Evolutionary conservation across 257 asterid species (phyloP).

Genomic region (Nicotiana otophora): DNA sequence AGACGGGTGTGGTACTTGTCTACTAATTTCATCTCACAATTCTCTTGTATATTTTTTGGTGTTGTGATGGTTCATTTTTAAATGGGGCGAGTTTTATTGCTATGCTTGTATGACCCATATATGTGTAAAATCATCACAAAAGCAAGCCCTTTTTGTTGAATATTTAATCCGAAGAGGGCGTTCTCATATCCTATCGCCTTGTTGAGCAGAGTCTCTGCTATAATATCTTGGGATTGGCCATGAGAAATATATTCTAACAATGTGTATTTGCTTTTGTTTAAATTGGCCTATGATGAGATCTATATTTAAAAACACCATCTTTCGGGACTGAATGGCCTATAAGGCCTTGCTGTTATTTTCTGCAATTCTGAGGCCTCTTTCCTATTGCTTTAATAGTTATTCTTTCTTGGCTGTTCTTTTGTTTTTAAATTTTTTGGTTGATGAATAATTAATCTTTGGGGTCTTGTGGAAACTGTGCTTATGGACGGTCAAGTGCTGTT

Average conservation of each 20-base stretch:
- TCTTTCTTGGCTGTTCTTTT: background rate
- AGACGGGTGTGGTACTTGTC: conserved; percentile 19
- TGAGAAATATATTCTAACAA: conserved; percentile 39
- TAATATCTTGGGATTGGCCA: conserved; percentile 67
- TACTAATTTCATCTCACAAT: conserved; percentile 28
- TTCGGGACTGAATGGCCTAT: conserved; percentile 72
- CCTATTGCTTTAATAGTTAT: background rate
- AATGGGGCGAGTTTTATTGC: conserved; percentile 14
- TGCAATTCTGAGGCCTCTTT: conserved; percentile 75
- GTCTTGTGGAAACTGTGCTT: background rate
- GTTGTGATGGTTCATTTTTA: conserved; percentile 1
- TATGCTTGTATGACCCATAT: conserved; percentile 20
- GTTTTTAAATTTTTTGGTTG: background rate
- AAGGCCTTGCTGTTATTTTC: conserved; percentile 43
- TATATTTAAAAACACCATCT: conserved; percentile 43
- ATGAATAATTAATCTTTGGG: no score
- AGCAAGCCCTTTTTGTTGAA: conserved; percentile 12
- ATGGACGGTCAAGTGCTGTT: conserved; percentile 12
- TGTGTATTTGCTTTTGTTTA: background rate
- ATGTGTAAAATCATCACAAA: conserved; percentile 1
- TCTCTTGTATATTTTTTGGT: background rate
- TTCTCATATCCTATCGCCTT: conserved; percentile 74
- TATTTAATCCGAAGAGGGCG: conserved; percentile 28
- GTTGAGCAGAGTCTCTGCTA: conserved; percentile 51
- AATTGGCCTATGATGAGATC: conserved; percentile 48